Base-by-base conservation (phyloP, 306 rosid species). In the Mimosa pudica region DNA sequence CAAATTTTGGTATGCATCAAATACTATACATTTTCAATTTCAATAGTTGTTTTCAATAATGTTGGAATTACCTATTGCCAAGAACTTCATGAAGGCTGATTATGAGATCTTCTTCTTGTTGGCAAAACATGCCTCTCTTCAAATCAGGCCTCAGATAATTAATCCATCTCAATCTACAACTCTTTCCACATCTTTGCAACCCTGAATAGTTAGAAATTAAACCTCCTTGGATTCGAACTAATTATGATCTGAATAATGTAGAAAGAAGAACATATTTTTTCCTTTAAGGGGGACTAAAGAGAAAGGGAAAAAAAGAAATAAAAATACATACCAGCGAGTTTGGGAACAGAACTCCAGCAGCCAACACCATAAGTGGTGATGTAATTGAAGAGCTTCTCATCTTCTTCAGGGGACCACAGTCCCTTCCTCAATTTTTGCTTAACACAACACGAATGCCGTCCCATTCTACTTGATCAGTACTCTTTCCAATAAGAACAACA, bases 351-450 rank as follows among this genome's bases (percentile, higher is more conserved):
- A 69, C 98, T 94, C 98, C 98, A 94, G 88, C 97, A 92, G 18
- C 98, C 97, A 82, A 92, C 94, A 14, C 98, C 98, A 60, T 90
- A 94, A 14, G 81, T 81, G 67, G 97, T 86, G 74, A 94, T 89
- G 92, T 90, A 85, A 80, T 94, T 92, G 93, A 87, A 92, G n/a
- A 94, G 96, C 80, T 94, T 94, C 88, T 94, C 98, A 80, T 94
- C 98, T 92, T 94, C 98, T 80, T 94, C 98, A 73, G 98, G 98
- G 66, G 98, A 94, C 98, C 98, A 94, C 51, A 94, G 87, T 38
- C 98, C 98, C 80, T 92, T 94, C 74, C 97, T 90, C 71, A 94
- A 75, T 81, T 94, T 92, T 80, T 91, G 97, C 89, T 92, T 94
- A 86, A 90, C 73, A 82, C 93, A 88, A 78, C 89, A 89, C 11